Percentiles rank a stretch among this genome's conserved stretches.
phyloP scores from a whole-genome alignment of 345 rosid species.

The Eucalyptus albens region DNA sequence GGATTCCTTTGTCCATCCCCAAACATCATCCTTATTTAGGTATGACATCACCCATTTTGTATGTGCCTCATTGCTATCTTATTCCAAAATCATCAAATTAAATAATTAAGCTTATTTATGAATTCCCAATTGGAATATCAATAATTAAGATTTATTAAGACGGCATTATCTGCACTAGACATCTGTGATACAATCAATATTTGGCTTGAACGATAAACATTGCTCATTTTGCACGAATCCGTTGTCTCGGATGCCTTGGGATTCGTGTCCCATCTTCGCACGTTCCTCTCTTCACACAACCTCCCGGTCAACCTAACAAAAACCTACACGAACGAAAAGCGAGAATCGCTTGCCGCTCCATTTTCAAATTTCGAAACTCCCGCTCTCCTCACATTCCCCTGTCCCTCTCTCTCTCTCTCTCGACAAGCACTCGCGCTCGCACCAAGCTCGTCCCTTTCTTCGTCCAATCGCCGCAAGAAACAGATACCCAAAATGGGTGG shows the following conservation, averaged over 20 bases:
- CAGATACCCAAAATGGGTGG: not conserved
- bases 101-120: not conserved
- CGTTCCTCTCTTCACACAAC: not conserved
- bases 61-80: not conserved
- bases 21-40: not conserved
- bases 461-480: not conserved
- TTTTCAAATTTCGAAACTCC: not conserved
- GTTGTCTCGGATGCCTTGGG: not conserved
- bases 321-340: not conserved
- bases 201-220: fast-evolving
- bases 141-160: not conserved
- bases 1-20: too few species aligned
- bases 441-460: not conserved
- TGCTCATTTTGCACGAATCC: not conserved
- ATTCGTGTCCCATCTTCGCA: not conserved
- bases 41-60: not conserved
- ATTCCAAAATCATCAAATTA: not conserved
- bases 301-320: not conserved
- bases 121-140: not conserved
- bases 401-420: not conserved
- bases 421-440: not conserved
- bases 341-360: not conserved
- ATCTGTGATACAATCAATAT: fast-evolving
- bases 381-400: not conserved
- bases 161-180: not conserved